Base-by-base conservation (phyloP, 495 filamentous ascomycete genomes). In the Melanomma pulvis-pyrius region DNA sequence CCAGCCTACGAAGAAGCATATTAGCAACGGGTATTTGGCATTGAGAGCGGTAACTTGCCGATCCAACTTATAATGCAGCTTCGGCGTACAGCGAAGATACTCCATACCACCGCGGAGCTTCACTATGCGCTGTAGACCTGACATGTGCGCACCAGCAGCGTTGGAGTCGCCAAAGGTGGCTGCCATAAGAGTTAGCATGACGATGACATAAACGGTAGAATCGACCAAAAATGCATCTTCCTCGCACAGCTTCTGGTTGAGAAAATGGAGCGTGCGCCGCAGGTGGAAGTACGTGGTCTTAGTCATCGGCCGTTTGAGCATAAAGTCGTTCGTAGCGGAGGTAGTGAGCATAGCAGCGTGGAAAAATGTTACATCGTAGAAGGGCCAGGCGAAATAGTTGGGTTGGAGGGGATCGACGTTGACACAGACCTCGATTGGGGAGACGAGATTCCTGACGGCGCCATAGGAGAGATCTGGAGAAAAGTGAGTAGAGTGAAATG, bases 21-120 rank as follows among this genome's bases (percentile, higher is more conserved):
- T n/a, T 44, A 44, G 39, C 9, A 2, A 36, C n/a, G 2, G 9
- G n/a, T 6, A n/a, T 7, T 15, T 7, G 6, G 7, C 4, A 24
- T 5, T 21, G 32, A 9, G 12, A 11, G 7, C 2, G 4, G 8
- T 13, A 1, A 28, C 59, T 26, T 29, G 54, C 59, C 46, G 48
- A 54, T 63, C 59, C 9, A 63, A 13, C 49, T 54, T 63, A n/a
- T 44, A 59, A 26, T 59, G 56, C 6, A 59, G 22, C 7, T 59
- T 47, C 9, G 49, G 32, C 13, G 15, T 41, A 25, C 2, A 7
- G n/a, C 28, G n/a, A 22, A 54, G 34, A 17, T 17, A 50, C 11
- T 54, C 25, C 1, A 28, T 8, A 0, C 22, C 48, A 8, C 59
- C 32, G 13, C 48, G 47, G n/a, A 63, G 26, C 2, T 54, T 2